phyloP scores from a whole-genome alignment of 352 stramenopile genomes.

The Pythium monospermum region DNA sequence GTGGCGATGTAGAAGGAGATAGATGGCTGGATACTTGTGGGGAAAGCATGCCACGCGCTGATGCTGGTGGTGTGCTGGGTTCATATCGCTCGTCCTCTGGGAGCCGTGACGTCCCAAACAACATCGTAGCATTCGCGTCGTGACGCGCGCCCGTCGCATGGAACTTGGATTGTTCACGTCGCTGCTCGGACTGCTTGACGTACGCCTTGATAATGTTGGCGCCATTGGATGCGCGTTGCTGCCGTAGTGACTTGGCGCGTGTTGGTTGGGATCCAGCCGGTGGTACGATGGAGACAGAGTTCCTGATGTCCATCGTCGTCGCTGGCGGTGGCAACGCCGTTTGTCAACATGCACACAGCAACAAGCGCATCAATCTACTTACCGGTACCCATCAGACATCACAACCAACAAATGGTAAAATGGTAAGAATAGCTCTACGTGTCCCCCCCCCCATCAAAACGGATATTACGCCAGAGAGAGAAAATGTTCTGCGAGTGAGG shows the following conservation, averaged over 20 bases:
- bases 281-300: conserved; percentile 12
- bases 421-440: too few relatives aligned
- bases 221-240: conserved; percentile 22
- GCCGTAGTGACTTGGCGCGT: conserved; percentile 21
- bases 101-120: background rate
- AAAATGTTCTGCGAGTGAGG: background rate
- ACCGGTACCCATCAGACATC: too few relatives aligned
- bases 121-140: background rate
- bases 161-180: conserved; percentile 23
- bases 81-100: too few relatives aligned
- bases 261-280: conserved; percentile 6
- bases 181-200: conserved; percentile 23
- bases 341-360: background rate
- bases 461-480: too few relatives aligned
- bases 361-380: background rate
- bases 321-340: background rate
- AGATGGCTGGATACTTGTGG: too few relatives aligned
- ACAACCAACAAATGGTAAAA: too few relatives aligned
- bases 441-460: too few relatives aligned
- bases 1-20: too few relatives aligned
- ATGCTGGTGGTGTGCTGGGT: background rate
- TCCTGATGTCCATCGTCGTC: conserved; percentile 8
- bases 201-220: conserved; percentile 24
- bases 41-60: background rate
- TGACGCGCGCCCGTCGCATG: conserved; percentile 1